These are phyloP conservation scores for Geotrichum histeridarum DNA, from an alignment of 1,139 yeast species.

Conservation along the genomic window DNA sequence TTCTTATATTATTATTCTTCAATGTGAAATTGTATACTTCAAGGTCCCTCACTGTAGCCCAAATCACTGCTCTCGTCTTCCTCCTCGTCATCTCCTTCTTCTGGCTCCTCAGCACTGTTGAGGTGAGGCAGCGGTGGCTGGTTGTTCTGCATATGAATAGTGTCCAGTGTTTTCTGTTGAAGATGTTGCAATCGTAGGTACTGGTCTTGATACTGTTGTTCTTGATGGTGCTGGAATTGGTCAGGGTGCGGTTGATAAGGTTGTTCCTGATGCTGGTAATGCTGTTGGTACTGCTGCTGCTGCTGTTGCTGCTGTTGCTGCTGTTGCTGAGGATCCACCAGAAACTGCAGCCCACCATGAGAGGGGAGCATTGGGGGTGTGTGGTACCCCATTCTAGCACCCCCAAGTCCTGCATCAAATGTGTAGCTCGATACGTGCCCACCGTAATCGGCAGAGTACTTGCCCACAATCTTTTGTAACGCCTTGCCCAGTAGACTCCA, in stretches of 20 bases:
- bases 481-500: conserved; percentile 57
- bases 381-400: conserved; percentile 5
- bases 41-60: too few relatives aligned
- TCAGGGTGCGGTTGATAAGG: conserved; percentile 1
- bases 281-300: conserved; percentile 5
- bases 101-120: too few relatives aligned
- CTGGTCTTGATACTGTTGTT: neutral
- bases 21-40: too few relatives aligned
- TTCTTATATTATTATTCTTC: too few relatives aligned
- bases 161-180: neutral
- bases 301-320: neutral
- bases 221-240: conserved; percentile 1
- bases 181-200: neutral
- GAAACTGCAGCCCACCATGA: neutral
- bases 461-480: conserved; percentile 55
- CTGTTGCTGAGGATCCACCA: neutral
- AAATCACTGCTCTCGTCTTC: too few relatives aligned
- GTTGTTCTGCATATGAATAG: neutral
- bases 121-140: neutral
- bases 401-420: neutral
- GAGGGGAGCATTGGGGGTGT: neutral
- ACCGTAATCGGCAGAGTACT: conserved; percentile 43
- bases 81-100: too few relatives aligned
- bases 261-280: neutral
- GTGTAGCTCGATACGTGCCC: conserved; percentile 1